Percentiles rank a stretch among this genome's conserved stretches.
These are phyloP conservation scores for Globisporangium apiculatum DNA, from an alignment of 352 stramenopile species.

Conservation along the genomic window DNA sequence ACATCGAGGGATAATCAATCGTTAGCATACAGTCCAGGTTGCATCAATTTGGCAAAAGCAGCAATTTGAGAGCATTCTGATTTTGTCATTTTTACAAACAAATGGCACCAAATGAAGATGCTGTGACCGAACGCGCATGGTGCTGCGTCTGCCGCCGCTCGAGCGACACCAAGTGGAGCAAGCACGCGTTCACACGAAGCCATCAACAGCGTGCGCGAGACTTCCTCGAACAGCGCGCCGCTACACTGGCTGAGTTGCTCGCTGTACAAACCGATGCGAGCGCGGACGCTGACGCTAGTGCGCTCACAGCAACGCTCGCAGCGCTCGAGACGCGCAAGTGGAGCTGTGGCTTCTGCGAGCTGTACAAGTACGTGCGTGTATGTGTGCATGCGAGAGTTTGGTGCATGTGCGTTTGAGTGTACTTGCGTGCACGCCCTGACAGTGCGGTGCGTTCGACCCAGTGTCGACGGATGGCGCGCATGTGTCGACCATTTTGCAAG, in stretches of 20 bases:
- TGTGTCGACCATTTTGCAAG: conserved; percentile 37
- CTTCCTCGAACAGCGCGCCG: conserved; percentile 29
- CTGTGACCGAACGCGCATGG: background rate
- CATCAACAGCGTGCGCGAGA: conserved; percentile 38
- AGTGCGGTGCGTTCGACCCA: background rate
- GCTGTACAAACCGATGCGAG: background rate
- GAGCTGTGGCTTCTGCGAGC: conserved; percentile 45
- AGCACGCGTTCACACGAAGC: conserved; percentile 54
- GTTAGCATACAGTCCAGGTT: no score
- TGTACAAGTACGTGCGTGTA: conserved; percentile 10
- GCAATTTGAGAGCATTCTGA: no score
- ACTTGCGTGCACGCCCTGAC: background rate
- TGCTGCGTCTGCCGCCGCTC: conserved; percentile 41
- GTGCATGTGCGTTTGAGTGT: background rate
- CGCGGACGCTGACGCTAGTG: background rate
- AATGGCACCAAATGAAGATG: no score
- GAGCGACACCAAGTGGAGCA: conserved; percentile 54
- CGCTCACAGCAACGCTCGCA: background rate
- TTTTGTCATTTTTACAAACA: no score
- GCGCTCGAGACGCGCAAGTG: conserved; percentile 5
- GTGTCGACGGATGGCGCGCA: background rate
- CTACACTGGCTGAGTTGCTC: conserved; percentile 14
- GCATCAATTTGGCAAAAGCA: no score
- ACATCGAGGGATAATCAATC: no score
- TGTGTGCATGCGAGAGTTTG: background rate